Evolutionary conservation across 768 basidiomycete species (phyloP), one percentile per base, ranked within the genome.

Genomic region (Pleurotus ostreatus): DNA sequence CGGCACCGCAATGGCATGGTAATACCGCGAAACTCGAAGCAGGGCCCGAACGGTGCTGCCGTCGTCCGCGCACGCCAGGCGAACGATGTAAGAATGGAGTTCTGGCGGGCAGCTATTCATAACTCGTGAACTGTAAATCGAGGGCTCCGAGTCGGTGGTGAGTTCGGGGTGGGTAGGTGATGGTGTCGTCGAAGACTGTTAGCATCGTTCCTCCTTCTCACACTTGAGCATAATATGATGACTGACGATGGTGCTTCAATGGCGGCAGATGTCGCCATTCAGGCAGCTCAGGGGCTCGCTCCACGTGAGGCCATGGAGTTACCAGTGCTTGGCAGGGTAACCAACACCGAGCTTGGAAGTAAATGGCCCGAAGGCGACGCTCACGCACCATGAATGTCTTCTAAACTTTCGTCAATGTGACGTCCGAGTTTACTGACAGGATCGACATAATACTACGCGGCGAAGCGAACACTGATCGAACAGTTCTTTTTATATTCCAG

Each of bases 91-190:
- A 3, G 74, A 70, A 53, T 75, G 74, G 13, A 81, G 64, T 62
- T 81, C 79, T 34, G 72, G 66, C 13, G 79, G 79, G 49, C 70
- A 72, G 37, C 55, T 55, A 45, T 75, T 61, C 71, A 78, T 74
- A 45, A 54, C 44, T 23, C 22, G 20, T 39, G 20, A 13, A 37
- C 38, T 23, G 51, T 18, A 39, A 37, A 37, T 38, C n/a, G 23
- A 18, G 30, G 41, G 34, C 11, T 30, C 26, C 8, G 20, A 23
- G 49, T 41, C 40, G 46, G 43, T 34, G 9, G 30, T 34, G 39
- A 23, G 25, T 5, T 22, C 23, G n/a, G 34, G 16, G 1, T 34
- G 6, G 23, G 23, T 25, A 25, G 11, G 22, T 25, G 8, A 9
- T 9, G 48, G 15, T 34, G 30, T 34, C 30, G 30, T 34, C 30